phyloP scores from a whole-genome alignment of 768 basidiomycete species.

The Tubosaeta sp. region DNA sequence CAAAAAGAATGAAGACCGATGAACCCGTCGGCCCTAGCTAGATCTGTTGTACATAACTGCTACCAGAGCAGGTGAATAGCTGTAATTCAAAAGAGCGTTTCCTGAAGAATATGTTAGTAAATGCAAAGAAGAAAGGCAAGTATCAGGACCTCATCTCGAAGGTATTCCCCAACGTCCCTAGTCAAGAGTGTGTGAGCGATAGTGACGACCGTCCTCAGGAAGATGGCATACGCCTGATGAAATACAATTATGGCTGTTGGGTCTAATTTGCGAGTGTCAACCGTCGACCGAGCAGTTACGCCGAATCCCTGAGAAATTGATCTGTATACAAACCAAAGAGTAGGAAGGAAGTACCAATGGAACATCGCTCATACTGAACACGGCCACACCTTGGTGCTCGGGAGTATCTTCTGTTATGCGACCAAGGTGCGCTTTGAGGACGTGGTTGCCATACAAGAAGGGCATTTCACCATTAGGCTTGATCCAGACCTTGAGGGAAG shows the following conservation, averaged over 20 bases:
- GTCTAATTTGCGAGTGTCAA: conserved; percentile 95
- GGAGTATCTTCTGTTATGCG: conserved; percentile 98
- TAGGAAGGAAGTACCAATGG: conserved; percentile 60
- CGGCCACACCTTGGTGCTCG: conserved; percentile 96
- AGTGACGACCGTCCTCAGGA: neutral
- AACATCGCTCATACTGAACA: conserved; percentile 93
- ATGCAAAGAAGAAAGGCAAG: neutral
- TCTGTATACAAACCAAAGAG: conserved; percentile 5
- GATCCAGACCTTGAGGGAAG: conserved; percentile 78
- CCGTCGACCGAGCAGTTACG: conserved; percentile 91
- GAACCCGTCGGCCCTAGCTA: neutral
- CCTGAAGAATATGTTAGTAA: conserved; percentile 39
- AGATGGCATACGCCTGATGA: conserved; percentile 76
- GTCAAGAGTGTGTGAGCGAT: conserved; percentile 4
- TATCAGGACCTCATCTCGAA: conserved; percentile 81
- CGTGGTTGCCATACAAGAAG: conserved; percentile 97
- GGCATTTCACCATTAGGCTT: conserved; percentile 99
- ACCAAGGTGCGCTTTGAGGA: conserved; percentile 97
- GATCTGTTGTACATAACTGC: neutral
- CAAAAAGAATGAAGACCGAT: neutral
- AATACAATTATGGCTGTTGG: conserved; percentile 97
- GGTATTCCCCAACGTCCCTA: conserved; percentile 97
- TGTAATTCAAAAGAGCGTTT: conserved; percentile 64
- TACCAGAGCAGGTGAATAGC: neutral
- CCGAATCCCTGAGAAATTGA: conserved; percentile 75